Evolutionary conservation across 1,284 basidiomycete species (phyloP), one percentile per base, ranked within the genome.

Genomic region (Anthracocystis setariae): DNA sequence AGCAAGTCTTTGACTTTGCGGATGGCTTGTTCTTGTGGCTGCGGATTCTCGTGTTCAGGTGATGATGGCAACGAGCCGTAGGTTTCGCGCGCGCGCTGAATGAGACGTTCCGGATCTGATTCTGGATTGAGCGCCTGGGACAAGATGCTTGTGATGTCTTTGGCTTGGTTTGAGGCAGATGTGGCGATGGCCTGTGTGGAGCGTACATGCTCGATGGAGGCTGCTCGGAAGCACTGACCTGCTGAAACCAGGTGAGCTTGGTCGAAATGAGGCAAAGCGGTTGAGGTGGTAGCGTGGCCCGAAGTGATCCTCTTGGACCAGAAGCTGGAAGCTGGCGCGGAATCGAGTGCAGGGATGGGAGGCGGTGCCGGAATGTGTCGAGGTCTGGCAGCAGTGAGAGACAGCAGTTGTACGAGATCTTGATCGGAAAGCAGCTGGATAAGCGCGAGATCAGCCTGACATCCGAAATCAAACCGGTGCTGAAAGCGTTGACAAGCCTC

Each of bases 121-220:
- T 65, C 68, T n/a, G 44, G 53, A 42, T 70, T 70, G 40, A 45
- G 20, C 0, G 67, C 67, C 18, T 69, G 37, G 12, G 60, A 58
- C 17, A 63, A 32, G 27, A 59, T 13, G 35, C 12, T n/a, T 8
- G 15, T 37, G 15, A 52, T 53, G 20, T 45, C 23, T 33, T 60
- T 17, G 12, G 50, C 39, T 33, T 51, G 39, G 35, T 50, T 46
- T 29, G 50, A 9, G 27, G 24, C n/a, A 44, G 25, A 35, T 24
- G 24, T 29, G 5, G 29, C 29, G 12, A 12, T 29, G 3, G 42
- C 33, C 12, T 42, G 24, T 10, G 45, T 48, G 8, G 38, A 3
- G 7, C 29, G 54, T 5, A 69, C 3, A 7, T 45, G 47, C 17
- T 61, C 57, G 10, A 64, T 40, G 50, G 52, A 60, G 13, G 57